phyloP scores from a whole-genome alignment of 2,329 filamentous ascomycete species.

The Chlorencoelia australis region DNA sequence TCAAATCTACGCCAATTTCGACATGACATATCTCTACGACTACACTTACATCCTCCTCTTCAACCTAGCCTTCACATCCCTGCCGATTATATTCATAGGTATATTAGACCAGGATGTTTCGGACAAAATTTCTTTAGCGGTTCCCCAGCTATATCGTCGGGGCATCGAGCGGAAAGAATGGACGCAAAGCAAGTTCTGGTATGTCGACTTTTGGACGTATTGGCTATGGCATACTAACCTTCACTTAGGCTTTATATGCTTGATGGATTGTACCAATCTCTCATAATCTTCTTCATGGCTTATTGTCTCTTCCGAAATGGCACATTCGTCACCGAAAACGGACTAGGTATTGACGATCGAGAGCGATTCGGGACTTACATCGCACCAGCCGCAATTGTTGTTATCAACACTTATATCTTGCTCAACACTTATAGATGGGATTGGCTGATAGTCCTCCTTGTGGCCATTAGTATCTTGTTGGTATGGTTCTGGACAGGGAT shows the following conservation, averaged over 20 bases:
- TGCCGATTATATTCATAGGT: conserved; percentile 92
- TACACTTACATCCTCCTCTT: conserved; percentile 96
- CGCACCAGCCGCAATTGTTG: conserved; percentile 71
- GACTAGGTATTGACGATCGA: conserved; percentile 68
- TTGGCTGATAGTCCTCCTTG: conserved; percentile 83
- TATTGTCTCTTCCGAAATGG: conserved; percentile 67
- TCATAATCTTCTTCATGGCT: conserved; percentile 87
- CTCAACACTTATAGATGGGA: conserved; percentile 98
- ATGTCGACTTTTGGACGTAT: conserved; percentile 31
- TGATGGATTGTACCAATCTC: conserved; percentile 89
- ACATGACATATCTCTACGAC: conserved; percentile 94
- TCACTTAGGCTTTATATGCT: conserved; percentile 72
- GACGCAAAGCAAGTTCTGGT: conserved; percentile 97
- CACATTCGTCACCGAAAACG: conserved; percentile 60
- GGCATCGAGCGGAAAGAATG: conserved; percentile 95
- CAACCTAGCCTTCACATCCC: conserved; percentile 91
- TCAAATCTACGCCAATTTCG: conserved; percentile 89
- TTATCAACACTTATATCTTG: conserved; percentile 89
- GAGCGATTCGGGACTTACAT: conserved; percentile 81
- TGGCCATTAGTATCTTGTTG: conserved; percentile 71
- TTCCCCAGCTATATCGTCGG: conserved; percentile 88
- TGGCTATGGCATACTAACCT: conserved; percentile 25
- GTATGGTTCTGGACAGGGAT: conserved; percentile 95
- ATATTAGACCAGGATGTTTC: conserved; percentile 95
- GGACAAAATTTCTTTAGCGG: conserved; percentile 84